A percentile compares a stretch with the other conserved stretches of the same genome.
Evolutionary conservation across 306 rosid species (phyloP).

Genomic region (Prosopis cineraria): DNA sequence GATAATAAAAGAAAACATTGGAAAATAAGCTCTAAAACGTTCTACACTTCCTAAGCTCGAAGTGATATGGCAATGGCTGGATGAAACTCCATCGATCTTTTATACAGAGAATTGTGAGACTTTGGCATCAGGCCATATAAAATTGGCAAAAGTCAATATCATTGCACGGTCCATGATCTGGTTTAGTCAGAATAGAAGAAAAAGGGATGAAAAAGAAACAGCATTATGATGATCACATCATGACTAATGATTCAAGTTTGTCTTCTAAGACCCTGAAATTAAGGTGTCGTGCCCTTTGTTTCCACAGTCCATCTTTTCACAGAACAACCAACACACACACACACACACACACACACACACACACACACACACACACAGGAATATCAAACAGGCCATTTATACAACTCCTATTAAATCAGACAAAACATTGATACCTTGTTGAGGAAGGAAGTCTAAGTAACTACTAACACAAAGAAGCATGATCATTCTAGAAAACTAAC

Average conservation of each 20-base stretch:
- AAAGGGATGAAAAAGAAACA: neutral
- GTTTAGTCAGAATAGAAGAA: neutral
- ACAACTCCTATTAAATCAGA: neutral
- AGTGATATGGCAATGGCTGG: neutral
- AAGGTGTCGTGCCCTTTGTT: neutral
- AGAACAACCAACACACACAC: neutral
- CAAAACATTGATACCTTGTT: neutral
- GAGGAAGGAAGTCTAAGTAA: neutral
- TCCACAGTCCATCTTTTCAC: neutral
- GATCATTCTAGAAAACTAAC: neutral
- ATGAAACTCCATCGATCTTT: neutral
- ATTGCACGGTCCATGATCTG: neutral
- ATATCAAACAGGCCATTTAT: neutral
- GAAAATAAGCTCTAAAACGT: neutral
- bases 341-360: neutral
- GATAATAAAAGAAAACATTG: neutral
- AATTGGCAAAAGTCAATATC: neutral
- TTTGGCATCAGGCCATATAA: neutral
- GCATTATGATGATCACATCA: neutral
- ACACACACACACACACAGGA: neutral
- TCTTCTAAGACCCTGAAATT: conserved; percentile 7
- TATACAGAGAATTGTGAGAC: neutral
- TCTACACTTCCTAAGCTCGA: no score
- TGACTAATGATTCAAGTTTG: conserved; percentile 2
- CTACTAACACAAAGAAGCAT: neutral